phyloP scores from a whole-genome alignment of 805 yeast species.

The Candida dajiaensis region DNA sequence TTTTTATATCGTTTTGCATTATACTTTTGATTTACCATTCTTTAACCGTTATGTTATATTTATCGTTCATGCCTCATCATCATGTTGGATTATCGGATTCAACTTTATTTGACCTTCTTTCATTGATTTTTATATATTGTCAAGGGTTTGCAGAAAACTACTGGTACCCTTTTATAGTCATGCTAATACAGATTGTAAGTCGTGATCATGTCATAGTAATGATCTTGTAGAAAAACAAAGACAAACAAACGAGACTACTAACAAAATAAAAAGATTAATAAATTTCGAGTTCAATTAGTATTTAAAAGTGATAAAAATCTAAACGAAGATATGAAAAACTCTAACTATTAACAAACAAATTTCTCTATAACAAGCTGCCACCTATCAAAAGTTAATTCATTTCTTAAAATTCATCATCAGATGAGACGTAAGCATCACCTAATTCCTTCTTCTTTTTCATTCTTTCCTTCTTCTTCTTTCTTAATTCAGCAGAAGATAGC shows the following conservation, averaged over 20 bases:
- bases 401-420: constrained; percentile 79
- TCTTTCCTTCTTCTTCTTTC: constrained; percentile 99
- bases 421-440: constrained; percentile 99
- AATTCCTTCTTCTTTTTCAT: constrained; percentile 99
- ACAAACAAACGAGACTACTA: no score
- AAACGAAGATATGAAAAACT: neutral
- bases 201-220: no score
- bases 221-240: no score
- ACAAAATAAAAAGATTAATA: neutral
- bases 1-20: neutral
- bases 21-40: neutral
- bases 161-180: no score
- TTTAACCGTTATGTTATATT: neutral
- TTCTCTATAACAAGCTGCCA: neutral
- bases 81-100: neutral
- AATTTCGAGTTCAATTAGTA: neutral
- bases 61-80: neutral
- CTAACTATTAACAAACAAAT: neutral
- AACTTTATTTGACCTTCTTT: neutral
- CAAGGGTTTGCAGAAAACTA: no score
- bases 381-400: neutral
- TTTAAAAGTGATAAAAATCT: neutral
- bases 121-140: no score
- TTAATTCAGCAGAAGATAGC: constrained; percentile 97
- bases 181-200: no score